phyloP scores from a whole-genome alignment of 2,329 filamentous ascomycete species.

The Blastomyces silverae region DNA sequence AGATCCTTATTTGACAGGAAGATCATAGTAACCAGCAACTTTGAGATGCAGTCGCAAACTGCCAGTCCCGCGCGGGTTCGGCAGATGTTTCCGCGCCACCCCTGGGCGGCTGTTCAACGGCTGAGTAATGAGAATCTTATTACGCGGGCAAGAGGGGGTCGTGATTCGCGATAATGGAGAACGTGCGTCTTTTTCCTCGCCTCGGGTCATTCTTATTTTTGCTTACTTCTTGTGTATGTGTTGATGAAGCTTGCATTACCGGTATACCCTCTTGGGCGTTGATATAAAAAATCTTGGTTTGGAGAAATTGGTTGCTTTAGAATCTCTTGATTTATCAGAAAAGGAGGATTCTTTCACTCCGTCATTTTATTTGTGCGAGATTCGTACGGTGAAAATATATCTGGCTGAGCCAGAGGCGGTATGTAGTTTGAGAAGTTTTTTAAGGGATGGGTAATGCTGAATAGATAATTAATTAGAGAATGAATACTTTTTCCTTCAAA shows the following conservation, averaged over 20 bases:
- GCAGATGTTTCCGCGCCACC: slow-evolving; percentile 12
- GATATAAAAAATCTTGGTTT: background rate
- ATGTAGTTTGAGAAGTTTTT: too few species aligned
- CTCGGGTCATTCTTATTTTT: background rate
- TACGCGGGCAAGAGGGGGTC: background rate
- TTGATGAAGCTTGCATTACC: background rate
- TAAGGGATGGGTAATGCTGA: too few species aligned
- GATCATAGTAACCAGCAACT: slow-evolving; percentile 12
- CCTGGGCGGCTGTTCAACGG: background rate
- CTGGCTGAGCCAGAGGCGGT: too few species aligned
- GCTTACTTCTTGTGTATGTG: background rate
- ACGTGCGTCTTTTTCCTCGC: background rate
- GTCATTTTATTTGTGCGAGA: background rate
- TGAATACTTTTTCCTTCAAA: too few species aligned
- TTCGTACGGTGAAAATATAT: too few species aligned
- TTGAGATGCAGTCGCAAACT: slow-evolving; percentile 7
- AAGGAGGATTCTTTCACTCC: background rate
- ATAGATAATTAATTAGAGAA: too few species aligned
- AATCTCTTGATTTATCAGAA: background rate
- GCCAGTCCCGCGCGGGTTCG: slow-evolving; percentile 1
- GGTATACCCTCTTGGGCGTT: background rate
- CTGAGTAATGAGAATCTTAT: slow-evolving; percentile 8
- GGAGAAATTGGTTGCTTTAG: background rate
- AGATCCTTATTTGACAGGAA: background rate
- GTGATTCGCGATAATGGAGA: background rate